Percentiles rank a stretch among this genome's conserved stretches.
Conservation (phyloP, 2,329 filamentous ascomycete genomes). For the Microsporum audouinii region DNA sequence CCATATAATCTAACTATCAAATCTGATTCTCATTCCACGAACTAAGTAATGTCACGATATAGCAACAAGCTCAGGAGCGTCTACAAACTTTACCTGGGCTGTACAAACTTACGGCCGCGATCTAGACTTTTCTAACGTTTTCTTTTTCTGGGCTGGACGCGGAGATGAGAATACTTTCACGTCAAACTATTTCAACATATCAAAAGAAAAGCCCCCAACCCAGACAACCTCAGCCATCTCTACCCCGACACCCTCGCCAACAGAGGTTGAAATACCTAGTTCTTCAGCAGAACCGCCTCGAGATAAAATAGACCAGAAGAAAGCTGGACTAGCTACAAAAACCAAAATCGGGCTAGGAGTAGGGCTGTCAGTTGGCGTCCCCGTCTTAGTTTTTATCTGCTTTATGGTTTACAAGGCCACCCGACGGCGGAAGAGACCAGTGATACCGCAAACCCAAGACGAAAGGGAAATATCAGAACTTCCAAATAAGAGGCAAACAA, state of each 20-base stretch:
- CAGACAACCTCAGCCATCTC: not conserved
- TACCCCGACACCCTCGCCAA: not conserved
- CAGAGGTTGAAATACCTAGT: no score
- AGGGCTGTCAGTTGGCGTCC: not conserved
- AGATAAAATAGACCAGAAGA: not conserved
- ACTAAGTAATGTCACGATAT: not conserved
- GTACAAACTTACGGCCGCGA: conserved; percentile 7
- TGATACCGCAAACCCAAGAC: not conserved
- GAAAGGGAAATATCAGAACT: not conserved
- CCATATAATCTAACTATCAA: not conserved
- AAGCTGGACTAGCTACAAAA: not conserved
- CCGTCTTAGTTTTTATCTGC: not conserved
- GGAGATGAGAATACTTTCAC: not conserved
- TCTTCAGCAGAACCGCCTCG: not conserved
- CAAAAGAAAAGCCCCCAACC: not conserved
- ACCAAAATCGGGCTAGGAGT: not conserved
- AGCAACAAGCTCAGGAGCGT: not conserved
- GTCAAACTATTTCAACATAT: conserved; percentile 8
- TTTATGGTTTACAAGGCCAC: not conserved
- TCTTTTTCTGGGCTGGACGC: conserved; percentile 9
- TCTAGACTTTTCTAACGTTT: conserved; percentile 4
- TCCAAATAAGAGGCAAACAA: not conserved
- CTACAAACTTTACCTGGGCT: conserved; percentile 8
- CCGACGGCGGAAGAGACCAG: not conserved
- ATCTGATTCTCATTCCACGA: not conserved